Conservation (phyloP, 345 rosid species). For the Populus tremula region DNA sequence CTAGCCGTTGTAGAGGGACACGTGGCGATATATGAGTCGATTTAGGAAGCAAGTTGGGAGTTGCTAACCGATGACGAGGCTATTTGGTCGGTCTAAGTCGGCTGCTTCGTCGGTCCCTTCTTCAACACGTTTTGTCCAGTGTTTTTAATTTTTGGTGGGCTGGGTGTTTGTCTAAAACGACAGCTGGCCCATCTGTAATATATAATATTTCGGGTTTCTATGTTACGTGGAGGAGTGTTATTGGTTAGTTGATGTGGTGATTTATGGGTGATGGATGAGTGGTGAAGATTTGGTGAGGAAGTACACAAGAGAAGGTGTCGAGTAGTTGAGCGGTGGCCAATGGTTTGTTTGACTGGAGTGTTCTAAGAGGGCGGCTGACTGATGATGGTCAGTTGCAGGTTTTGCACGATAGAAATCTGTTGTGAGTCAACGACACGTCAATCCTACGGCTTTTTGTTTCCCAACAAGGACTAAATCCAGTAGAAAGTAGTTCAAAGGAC, state of each 20-base stretch:
- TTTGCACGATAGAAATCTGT: neutral
- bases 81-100: constrained; percentile 32
- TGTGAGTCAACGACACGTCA: constrained; percentile 15
- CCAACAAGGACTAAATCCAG: no score
- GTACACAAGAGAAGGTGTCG: neutral
- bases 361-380: constrained; percentile 14
- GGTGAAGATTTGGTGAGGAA: neutral
- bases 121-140: constrained; percentile 16
- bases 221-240: no score
- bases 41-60: neutral
- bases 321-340: constrained; percentile 4
- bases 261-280: neutral
- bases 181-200: neutral
- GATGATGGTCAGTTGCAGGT: neutral
- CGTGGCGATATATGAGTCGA: constrained; percentile 14
- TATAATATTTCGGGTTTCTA: neutral
- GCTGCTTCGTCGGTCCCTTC: constrained; percentile 18
- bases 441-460: neutral
- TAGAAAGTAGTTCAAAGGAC: no score
- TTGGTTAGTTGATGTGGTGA: no score
- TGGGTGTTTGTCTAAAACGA: neutral
- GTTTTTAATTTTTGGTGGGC: neutral
- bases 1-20: constrained; percentile 27
- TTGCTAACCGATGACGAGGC: constrained; percentile 16
- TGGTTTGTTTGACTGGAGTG: constrained; percentile 6